phyloP scores from a whole-genome alignment of 768 basidiomycete genomes.

The Suillus clintonianus region DNA sequence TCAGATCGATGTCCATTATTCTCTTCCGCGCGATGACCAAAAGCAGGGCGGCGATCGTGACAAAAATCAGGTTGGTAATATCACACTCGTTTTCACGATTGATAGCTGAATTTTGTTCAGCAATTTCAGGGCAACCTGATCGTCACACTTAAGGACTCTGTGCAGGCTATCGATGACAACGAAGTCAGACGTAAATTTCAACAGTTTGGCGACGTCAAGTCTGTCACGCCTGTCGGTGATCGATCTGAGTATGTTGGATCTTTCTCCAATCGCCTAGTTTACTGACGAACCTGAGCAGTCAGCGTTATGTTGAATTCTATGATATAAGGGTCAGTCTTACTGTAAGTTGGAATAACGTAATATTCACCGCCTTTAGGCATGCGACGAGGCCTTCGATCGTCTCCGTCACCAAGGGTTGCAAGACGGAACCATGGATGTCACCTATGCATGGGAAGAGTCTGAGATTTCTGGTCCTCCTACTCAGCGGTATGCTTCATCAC shows the following conservation, averaged over 20 bases:
- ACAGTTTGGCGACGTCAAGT: slow-evolving; percentile 89
- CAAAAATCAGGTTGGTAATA: slow-evolving; percentile 74
- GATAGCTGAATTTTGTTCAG: slow-evolving; percentile 34
- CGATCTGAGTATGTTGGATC: slow-evolving; percentile 53
- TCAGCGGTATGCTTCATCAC: slow-evolving; percentile 34
- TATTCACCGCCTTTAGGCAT: slow-evolving; percentile 49
- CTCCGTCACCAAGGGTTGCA: slow-evolving; percentile 77
- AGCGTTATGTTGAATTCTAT: slow-evolving; percentile 91
- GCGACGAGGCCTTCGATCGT: slow-evolving; percentile 76
- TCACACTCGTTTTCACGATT: neutral
- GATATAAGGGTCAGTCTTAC: slow-evolving; percentile 70
- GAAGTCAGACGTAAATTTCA: slow-evolving; percentile 87
- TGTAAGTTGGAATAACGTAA: neutral
- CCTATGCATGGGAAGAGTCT: slow-evolving; percentile 80
- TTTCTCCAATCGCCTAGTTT: neutral
- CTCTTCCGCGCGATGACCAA: slow-evolving; percentile 87
- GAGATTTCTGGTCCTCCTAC: slow-evolving; percentile 52
- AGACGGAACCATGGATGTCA: slow-evolving; percentile 88
- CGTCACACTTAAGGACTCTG: slow-evolving; percentile 73
- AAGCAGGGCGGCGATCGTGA: slow-evolving; percentile 63
- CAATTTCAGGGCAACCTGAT: slow-evolving; percentile 84
- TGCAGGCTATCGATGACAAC: slow-evolving; percentile 76
- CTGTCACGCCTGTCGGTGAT: slow-evolving; percentile 64
- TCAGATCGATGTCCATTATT: slow-evolving; percentile 99
- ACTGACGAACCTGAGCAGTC: slow-evolving; percentile 46